These are phyloP conservation scores for Dovyalis caffra DNA, from an alignment of 345 rosid species.

Conservation along the genomic window DNA sequence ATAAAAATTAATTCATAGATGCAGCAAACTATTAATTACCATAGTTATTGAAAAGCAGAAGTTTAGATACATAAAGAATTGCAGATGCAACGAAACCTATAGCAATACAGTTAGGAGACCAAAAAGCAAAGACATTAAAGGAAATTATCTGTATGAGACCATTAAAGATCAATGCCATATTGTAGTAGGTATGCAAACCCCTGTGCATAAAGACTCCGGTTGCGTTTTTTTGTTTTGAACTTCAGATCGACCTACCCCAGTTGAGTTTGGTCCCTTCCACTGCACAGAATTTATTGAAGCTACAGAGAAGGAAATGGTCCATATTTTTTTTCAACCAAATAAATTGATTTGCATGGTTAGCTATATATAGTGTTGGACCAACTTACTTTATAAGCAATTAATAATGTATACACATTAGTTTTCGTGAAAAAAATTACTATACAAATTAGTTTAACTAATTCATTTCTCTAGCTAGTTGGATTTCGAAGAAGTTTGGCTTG, in stretches of 20 bases:
- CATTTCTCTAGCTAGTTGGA: neutral
- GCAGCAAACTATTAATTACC: neutral
- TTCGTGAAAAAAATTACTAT: neutral
- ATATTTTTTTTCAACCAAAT: neutral
- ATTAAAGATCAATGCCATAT: conserved; percentile 1
- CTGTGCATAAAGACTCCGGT: neutral
- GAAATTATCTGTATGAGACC: neutral
- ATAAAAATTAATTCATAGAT: neutral
- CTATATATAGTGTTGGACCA: too few relatives aligned
- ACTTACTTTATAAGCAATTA: too few relatives aligned
- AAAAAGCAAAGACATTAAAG: neutral
- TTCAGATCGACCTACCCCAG: too few relatives aligned
- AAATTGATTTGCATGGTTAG: too few relatives aligned
- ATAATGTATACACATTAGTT: too few relatives aligned
- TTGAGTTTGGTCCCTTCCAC: neutral
- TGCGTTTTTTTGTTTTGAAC: too few relatives aligned
- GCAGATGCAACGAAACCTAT: neutral
- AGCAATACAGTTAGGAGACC: neutral
- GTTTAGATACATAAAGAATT: neutral
- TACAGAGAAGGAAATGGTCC: neutral
- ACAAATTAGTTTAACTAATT: neutral
- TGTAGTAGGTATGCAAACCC: neutral
- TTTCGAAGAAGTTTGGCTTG: neutral
- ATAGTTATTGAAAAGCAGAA: neutral
- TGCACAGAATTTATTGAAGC: conserved; percentile 5